Percentiles rank a stretch among this genome's conserved stretches.
phyloP scores from a whole-genome alignment of 2,329 filamentous ascomycete species.

The Grosmannia clavigera region DNA sequence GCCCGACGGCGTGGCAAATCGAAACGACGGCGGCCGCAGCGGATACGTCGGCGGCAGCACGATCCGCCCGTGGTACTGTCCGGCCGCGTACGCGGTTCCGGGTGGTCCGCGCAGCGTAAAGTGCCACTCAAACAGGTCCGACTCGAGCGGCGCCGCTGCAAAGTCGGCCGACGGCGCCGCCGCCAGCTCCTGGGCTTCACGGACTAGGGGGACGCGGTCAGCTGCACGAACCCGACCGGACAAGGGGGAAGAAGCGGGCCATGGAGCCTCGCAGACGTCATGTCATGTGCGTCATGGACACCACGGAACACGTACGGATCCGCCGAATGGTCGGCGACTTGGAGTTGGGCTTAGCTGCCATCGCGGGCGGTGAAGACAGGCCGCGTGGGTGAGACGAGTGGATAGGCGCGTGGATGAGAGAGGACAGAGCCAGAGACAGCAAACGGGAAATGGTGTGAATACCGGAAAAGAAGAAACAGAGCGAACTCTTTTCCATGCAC shows the following conservation, averaged over 20 bases:
- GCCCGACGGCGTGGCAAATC: constrained; percentile 83
- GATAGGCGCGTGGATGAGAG: no score
- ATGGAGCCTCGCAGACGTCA: no score
- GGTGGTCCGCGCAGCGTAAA: constrained; percentile 92
- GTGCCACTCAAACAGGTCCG: constrained; percentile 96
- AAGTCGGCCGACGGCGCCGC: constrained; percentile 73
- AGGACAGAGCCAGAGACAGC: no score
- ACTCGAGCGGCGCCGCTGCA: constrained; percentile 71
- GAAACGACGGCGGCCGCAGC: constrained; percentile 84
- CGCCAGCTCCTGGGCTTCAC: constrained; percentile 81
- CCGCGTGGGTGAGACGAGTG: no score
- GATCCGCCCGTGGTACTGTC: constrained; percentile 93
- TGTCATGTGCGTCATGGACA: no score
- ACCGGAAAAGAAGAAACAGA: no score
- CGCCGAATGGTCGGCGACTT: constrained; percentile 77
- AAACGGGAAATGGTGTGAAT: no score
- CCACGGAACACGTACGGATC: constrained; percentile 45
- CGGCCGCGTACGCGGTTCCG: constrained; percentile 61
- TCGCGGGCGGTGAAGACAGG: neutral
- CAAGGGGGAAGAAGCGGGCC: no score
- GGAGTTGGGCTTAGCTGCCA: constrained; percentile 45
- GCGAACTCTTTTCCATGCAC: neutral
- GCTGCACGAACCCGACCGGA: no score
- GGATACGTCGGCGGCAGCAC: constrained; percentile 82
- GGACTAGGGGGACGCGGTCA: constrained; percentile 40